Conservation (phyloP, 139 green algal genomes). For the Micromonas commoda region DNA sequence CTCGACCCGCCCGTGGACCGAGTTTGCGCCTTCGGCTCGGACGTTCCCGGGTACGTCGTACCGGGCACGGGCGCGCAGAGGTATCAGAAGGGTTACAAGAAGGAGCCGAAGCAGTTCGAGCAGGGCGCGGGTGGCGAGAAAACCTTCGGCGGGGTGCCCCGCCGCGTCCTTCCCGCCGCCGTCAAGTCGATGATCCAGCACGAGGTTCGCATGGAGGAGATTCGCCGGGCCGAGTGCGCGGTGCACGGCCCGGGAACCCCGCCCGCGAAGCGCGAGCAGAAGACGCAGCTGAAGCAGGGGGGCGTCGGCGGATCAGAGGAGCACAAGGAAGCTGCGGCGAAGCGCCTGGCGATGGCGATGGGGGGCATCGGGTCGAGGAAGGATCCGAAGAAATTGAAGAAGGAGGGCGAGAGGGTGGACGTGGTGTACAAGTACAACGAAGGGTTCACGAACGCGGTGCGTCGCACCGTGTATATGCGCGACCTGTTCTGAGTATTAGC, state of each 20-base stretch:
- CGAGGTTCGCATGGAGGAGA: constrained; percentile 56
- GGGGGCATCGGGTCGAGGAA: constrained; percentile 22
- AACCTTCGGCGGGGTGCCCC: too few species aligned
- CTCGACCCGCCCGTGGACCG: constrained; percentile 1
- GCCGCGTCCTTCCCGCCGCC: too few species aligned
- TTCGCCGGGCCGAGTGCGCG: constrained; percentile 47
- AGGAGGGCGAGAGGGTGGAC: constrained; percentile 7
- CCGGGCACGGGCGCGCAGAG: too few species aligned
- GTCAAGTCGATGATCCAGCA: constrained; percentile 63
- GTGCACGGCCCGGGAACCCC: constrained; percentile 19
- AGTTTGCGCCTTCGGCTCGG: background rate
- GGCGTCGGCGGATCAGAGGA: background rate
- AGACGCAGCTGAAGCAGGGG: too few species aligned
- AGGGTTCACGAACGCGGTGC: constrained; percentile 88
- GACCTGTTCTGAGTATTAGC: constrained; percentile 69
- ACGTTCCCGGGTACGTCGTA: constrained; percentile 48
- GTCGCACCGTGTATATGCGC: constrained; percentile 62
- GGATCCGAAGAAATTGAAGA: constrained; percentile 22
- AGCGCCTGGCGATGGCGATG: background rate
- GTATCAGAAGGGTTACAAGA: too few species aligned
- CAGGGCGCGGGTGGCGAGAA: background rate
- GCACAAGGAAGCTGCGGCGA: constrained; percentile 35
- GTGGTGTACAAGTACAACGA: constrained; percentile 86
- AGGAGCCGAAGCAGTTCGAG: background rate
- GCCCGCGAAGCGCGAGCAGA: constrained; percentile 32